Evolutionary conservation across 306 rosid species (phyloP).

Genomic region (Dryas octopetala): DNA sequence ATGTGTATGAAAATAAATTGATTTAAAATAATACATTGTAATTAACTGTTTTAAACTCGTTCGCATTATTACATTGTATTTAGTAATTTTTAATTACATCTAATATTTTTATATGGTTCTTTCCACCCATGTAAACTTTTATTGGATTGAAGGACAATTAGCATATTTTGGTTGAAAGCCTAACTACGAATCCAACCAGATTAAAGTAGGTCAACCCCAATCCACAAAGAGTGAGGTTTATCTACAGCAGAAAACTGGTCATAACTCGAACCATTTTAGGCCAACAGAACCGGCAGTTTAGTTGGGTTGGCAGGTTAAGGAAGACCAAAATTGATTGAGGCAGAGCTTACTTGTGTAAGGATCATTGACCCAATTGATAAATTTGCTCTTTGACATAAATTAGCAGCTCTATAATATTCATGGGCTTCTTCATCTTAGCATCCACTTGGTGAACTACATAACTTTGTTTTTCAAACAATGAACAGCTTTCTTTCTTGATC

Average conservation of each 20-base stretch:
- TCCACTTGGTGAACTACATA: background rate
- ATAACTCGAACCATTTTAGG: slow-evolving; percentile 27
- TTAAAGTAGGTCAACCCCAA: slow-evolving; percentile 23
- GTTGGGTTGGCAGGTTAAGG: slow-evolving; percentile 12
- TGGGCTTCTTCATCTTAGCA: background rate
- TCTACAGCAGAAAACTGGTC: background rate
- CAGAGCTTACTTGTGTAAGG: background rate
- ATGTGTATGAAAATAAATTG: no score
- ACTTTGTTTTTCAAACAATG: background rate
- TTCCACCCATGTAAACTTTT: background rate
- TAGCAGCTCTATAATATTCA: background rate
- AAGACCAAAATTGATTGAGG: background rate
- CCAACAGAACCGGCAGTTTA: slow-evolving; percentile 29
- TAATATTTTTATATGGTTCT: no score
- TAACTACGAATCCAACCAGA: background rate
- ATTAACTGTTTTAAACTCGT: background rate
- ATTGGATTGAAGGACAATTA: background rate
- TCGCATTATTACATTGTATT: background rate
- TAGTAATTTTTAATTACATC: background rate
- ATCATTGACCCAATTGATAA: background rate
- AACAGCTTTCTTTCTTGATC: background rate
- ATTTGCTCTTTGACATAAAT: background rate
- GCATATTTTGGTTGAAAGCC: background rate
- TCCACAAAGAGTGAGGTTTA: background rate
- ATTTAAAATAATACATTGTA: no score